Conservation (phyloP, 1,284 basidiomycete genomes). For the Fomitiporia mediterranea region DNA sequence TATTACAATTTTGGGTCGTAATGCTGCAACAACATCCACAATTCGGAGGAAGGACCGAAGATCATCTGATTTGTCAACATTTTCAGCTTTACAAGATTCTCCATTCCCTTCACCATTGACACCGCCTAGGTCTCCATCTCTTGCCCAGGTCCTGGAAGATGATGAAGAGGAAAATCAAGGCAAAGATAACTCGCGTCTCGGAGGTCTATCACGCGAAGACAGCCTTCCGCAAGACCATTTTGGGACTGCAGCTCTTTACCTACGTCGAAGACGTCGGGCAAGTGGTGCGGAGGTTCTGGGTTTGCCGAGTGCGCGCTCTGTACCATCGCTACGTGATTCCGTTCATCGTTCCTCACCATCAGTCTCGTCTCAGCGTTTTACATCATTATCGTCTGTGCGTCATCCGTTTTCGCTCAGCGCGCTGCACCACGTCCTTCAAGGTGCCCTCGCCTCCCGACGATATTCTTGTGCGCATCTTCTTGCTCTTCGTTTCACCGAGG, state of each 20-base stretch:
- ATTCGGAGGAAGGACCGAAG: slow-evolving; percentile 37
- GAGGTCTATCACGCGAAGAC: slow-evolving; percentile 21
- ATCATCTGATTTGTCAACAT: slow-evolving; percentile 49
- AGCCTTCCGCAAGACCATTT: slow-evolving; percentile 37
- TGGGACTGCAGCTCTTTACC: slow-evolving; percentile 52
- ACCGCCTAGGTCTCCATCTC: slow-evolving; percentile 25
- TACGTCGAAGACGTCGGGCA: slow-evolving; percentile 49
- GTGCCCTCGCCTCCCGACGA: slow-evolving; percentile 61
- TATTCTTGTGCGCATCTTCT: slow-evolving; percentile 73
- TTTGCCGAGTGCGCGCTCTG: slow-evolving; percentile 27
- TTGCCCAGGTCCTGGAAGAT: slow-evolving; percentile 23
- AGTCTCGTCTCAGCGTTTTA: slow-evolving; percentile 45
- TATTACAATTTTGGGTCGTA: slow-evolving; percentile 40
- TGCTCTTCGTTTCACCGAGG: slow-evolving; percentile 62
- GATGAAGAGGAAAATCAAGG: slow-evolving; percentile 22
- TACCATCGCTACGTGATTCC: slow-evolving; percentile 20
- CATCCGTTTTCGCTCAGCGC: slow-evolving; percentile 64
- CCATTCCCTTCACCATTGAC: slow-evolving; percentile 23
- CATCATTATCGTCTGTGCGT: slow-evolving; percentile 51
- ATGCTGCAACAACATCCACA: slow-evolving; percentile 20
- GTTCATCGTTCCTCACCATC: slow-evolving; percentile 32
- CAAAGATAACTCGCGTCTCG: background rate
- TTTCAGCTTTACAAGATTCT: slow-evolving; percentile 28
- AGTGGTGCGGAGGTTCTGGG: slow-evolving; percentile 46
- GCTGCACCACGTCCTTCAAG: slow-evolving; percentile 53